phyloP scores from a whole-genome alignment of 768 basidiomycete genomes.

The Porphyrellus cyaneotinctus region DNA sequence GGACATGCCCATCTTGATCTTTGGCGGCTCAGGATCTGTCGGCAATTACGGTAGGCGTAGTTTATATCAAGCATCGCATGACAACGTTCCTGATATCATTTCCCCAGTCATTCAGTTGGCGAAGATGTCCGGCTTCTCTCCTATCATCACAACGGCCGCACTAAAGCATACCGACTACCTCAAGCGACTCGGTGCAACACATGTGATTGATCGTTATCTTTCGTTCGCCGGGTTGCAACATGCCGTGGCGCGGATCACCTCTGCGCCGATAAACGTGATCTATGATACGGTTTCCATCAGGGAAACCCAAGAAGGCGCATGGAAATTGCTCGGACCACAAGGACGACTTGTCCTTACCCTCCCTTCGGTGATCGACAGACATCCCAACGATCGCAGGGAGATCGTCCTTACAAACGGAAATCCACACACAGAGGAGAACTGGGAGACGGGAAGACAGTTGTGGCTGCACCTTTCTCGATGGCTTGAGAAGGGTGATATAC shows the following conservation, averaged over 20 bases:
- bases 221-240: constrained; percentile 29
- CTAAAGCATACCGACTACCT: constrained; percentile 36
- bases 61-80: constrained; percentile 4
- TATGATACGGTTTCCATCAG: constrained; percentile 37
- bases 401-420: constrained; percentile 32
- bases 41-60: constrained; percentile 44
- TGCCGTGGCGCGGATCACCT: constrained; percentile 36
- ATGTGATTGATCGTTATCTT: constrained; percentile 33
- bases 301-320: constrained; percentile 38
- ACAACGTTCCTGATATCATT: constrained; percentile 11
- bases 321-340: constrained; percentile 34
- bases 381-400: constrained; percentile 24
- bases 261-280: constrained; percentile 32
- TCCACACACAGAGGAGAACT: constrained; percentile 33
- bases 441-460: constrained; percentile 30
- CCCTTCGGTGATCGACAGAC: constrained; percentile 30
- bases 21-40: constrained; percentile 47
- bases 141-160: constrained; percentile 33
- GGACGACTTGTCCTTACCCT: constrained; percentile 36
- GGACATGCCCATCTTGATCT: constrained; percentile 42
- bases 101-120: constrained; percentile 37
- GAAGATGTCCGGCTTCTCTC: constrained; percentile 39
- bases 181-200: constrained; percentile 31
- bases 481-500: constrained; percentile 32
- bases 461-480: constrained; percentile 27